These are phyloP conservation scores for Bocquillonia castaneifolia DNA, from an alignment of 441 rosid species.

Conservation along the genomic window DNA sequence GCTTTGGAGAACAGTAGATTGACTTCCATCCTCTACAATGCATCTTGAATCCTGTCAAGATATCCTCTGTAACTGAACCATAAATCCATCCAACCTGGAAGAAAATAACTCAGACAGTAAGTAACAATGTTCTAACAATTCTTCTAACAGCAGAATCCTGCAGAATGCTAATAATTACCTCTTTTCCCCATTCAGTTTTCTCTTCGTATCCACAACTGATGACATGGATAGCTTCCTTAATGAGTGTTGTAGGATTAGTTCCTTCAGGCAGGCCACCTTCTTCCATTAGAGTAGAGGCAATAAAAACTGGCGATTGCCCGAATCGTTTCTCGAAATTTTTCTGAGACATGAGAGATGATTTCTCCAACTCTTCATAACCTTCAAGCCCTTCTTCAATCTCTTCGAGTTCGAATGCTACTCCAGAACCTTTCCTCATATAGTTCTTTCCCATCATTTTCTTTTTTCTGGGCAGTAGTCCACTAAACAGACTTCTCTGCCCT, in stretches of 20 bases:
- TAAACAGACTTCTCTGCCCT: slow-evolving; percentile 45
- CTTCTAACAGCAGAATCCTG: neutral
- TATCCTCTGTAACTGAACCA: slow-evolving; percentile 88
- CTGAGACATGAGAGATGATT: slow-evolving; percentile 81
- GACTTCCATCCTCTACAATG: slow-evolving; percentile 95
- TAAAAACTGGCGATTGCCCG: slow-evolving; percentile 78
- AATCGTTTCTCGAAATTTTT: slow-evolving; percentile 82
- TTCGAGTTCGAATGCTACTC: slow-evolving; percentile 59
- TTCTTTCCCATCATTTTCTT: slow-evolving; percentile 58
- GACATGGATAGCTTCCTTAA: slow-evolving; percentile 90
- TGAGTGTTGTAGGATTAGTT: slow-evolving; percentile 51
- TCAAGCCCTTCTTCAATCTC: slow-evolving; percentile 84
- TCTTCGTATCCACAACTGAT: slow-evolving; percentile 89
- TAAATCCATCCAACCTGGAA: slow-evolving; percentile 92
- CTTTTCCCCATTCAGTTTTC: slow-evolving; percentile 97
- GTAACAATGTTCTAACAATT: slow-evolving; percentile 10
- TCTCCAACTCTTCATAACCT: slow-evolving; percentile 83
- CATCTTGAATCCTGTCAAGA: slow-evolving; percentile 85
- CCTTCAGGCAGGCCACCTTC: slow-evolving; percentile 86
- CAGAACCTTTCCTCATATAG: slow-evolving; percentile 56
- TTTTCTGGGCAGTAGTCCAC: slow-evolving; percentile 48
- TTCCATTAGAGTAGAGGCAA: slow-evolving; percentile 82
- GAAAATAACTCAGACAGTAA: slow-evolving; percentile 4
- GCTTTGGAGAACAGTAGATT: slow-evolving; percentile 68
- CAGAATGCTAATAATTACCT: slow-evolving; percentile 42